Percentiles rank a stretch among this genome's conserved stretches.
phyloP scores from a whole-genome alignment of 1,284 basidiomycete species.

The Ganoderma leucocontextum region DNA sequence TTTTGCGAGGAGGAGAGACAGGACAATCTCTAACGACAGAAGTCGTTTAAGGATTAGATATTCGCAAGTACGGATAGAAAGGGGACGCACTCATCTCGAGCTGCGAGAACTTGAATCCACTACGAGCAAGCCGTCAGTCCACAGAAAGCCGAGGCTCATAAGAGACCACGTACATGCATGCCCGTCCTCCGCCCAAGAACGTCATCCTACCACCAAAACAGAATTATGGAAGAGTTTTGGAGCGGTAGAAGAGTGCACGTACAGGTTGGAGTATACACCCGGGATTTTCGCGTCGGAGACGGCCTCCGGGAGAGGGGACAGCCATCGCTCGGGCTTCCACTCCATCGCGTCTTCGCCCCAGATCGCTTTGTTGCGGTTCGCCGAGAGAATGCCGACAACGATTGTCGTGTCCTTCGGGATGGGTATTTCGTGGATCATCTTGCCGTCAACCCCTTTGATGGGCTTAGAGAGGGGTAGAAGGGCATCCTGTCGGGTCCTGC shows the following conservation, averaged over 20 bases:
- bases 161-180: conserved; percentile 39
- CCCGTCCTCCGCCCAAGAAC: conserved; percentile 41
- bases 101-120: conserved; percentile 33
- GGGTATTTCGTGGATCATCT: conserved; percentile 46
- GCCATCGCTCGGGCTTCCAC: conserved; percentile 52
- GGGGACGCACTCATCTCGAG: conserved; percentile 32
- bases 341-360: conserved; percentile 66
- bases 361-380: conserved; percentile 55
- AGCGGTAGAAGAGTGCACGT: neutral
- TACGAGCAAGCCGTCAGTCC: neutral
- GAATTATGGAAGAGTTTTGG: neutral
- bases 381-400: conserved; percentile 53
- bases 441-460: conserved; percentile 37
- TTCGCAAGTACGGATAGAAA: neutral
- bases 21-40: conserved; percentile 21
- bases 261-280: conserved; percentile 28
- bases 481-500: conserved; percentile 32
- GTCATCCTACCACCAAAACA: conserved; percentile 25
- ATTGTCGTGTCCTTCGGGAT: conserved; percentile 55
- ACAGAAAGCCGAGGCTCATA: neutral
- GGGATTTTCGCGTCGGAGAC: conserved; percentile 32
- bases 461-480: conserved; percentile 37
- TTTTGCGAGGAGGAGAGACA: conserved; percentile 19
- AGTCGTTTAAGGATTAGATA: neutral
- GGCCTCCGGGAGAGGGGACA: conserved; percentile 31